These are phyloP conservation scores for Clarireedia monteithiana DNA, from an alignment of 2,329 filamentous ascomycete genomes.

Conservation along the genomic window DNA sequence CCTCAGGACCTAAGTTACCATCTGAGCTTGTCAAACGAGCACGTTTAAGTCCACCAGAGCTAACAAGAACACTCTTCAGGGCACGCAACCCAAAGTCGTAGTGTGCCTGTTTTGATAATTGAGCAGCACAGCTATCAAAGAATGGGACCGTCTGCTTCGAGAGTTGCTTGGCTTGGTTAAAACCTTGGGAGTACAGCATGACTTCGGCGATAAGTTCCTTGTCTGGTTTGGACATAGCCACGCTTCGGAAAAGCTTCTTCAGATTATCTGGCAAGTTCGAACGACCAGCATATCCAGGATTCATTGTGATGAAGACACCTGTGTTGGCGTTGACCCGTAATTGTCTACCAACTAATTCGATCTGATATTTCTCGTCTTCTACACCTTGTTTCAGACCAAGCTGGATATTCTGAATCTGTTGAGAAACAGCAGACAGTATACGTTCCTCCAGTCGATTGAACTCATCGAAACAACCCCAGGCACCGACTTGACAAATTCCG, in stretches of 20 bases:
- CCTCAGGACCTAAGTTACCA: conserved; percentile 54
- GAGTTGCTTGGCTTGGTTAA: conserved; percentile 88
- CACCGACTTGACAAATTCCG: conserved; percentile 96
- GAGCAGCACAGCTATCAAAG: conserved; percentile 80
- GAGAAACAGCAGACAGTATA: conserved; percentile 94
- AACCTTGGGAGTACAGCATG: conserved; percentile 99
- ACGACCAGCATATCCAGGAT: conserved; percentile 94
- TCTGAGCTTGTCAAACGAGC: conserved; percentile 57
- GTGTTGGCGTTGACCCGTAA: conserved; percentile 87
- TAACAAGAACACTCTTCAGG: conserved; percentile 95
- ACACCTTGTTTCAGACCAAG: conserved; percentile 81
- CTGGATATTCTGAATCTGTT: conserved; percentile 99
- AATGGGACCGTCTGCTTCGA: conserved; percentile 97
- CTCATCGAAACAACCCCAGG: conserved; percentile 99
- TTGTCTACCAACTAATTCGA: conserved; percentile 88
- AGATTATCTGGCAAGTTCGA: conserved; percentile 97
- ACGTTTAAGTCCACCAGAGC: conserved; percentile 92
- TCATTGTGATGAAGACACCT: conserved; percentile 99
- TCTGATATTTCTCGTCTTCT: conserved; percentile 77
- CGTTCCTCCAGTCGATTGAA: conserved; percentile 98
- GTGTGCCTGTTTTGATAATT: conserved; percentile 90
- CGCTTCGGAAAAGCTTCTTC: conserved; percentile 98
- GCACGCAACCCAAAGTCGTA: conserved; percentile 98
- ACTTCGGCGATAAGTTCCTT: conserved; percentile 99
- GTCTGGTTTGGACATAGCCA: conserved; percentile 99